phyloP scores from a whole-genome alignment of 768 basidiomycete genomes.

The Trametes coccinea region DNA sequence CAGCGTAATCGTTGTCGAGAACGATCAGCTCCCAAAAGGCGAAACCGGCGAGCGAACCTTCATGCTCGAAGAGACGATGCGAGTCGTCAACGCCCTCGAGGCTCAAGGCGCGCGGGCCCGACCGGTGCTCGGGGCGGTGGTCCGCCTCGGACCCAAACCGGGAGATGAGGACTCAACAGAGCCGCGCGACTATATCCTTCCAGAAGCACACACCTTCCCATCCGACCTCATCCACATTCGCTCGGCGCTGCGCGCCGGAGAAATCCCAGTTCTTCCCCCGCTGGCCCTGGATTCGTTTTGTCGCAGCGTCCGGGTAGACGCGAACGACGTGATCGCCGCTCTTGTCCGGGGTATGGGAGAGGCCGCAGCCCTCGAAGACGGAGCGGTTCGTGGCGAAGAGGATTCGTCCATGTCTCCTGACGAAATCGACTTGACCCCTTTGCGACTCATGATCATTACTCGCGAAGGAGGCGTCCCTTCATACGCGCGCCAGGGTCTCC shows the following conservation, averaged over 20 bases:
- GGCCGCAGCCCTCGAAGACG: constrained; percentile 50
- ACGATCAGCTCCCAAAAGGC: constrained; percentile 71
- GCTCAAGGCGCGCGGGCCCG: constrained; percentile 83
- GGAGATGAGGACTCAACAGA: constrained; percentile 34
- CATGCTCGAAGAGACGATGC: constrained; percentile 80
- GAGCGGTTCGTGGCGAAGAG: constrained; percentile 33
- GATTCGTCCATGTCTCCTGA: constrained; percentile 43
- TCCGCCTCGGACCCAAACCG: constrained; percentile 79
- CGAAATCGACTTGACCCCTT: constrained; percentile 83
- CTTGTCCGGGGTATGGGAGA: constrained; percentile 82
- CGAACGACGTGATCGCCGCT: constrained; percentile 87
- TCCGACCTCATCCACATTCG: constrained; percentile 82
- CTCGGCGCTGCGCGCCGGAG: constrained; percentile 87
- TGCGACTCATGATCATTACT: constrained; percentile 97
- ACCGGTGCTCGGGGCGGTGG: constrained; percentile 85
- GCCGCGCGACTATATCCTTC: constrained; percentile 42
- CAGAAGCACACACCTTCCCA: constrained; percentile 79
- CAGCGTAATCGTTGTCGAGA: constrained; percentile 92
- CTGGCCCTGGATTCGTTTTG: constrained; percentile 91
- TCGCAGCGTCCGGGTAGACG: constrained; percentile 79
- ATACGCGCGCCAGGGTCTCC: constrained; percentile 91
- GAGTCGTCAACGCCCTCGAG: constrained; percentile 80
- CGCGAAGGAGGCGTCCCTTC: constrained; percentile 96
- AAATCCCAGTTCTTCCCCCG: constrained; percentile 94
- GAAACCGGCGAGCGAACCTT: constrained; percentile 66